phyloP scores from a whole-genome alignment of 2,329 filamentous ascomycete species.

The Emmonsiellopsis sp. region DNA sequence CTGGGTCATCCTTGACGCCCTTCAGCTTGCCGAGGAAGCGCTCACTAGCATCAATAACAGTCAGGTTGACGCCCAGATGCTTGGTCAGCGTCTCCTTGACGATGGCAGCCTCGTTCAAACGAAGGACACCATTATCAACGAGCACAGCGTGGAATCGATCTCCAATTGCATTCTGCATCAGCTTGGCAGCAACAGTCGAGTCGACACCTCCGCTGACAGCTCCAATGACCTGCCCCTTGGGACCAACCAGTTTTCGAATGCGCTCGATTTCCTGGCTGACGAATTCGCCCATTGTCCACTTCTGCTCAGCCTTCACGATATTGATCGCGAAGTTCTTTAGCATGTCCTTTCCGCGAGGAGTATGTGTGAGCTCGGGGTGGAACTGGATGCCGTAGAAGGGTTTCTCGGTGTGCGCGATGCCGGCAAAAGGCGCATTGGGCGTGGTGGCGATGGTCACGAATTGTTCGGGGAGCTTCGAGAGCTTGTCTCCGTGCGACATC shows the following conservation, averaged over 20 bases:
- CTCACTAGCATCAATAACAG: conserved; percentile 69
- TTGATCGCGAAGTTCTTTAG: conserved; percentile 74
- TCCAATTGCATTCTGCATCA: conserved; percentile 81
- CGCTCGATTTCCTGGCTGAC: conserved; percentile 68
- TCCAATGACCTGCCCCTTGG: conserved; percentile 70
- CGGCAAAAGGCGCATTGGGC: conserved; percentile 66
- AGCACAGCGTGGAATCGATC: conserved; percentile 77
- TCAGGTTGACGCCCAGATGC: conserved; percentile 82
- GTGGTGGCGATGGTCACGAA: conserved; percentile 70
- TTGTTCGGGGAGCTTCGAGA: conserved; percentile 60
- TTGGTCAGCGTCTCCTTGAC: conserved; percentile 71
- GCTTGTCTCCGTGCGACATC: conserved; percentile 89
- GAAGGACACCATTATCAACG: conserved; percentile 78
- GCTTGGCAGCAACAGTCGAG: conserved; percentile 73
- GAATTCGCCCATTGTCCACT: conserved; percentile 85
- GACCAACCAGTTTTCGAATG: conserved; percentile 73
- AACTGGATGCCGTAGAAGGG: conserved; percentile 77
- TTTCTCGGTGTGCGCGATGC: conserved; percentile 48
- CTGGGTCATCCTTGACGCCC: conserved; percentile 71
- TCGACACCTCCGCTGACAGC: conserved; percentile 80
- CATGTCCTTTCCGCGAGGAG: conserved; percentile 57
- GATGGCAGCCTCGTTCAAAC: conserved; percentile 70
- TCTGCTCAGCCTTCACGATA: conserved; percentile 66
- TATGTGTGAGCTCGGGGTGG: conserved; percentile 77
- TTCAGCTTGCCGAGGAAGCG: conserved; percentile 67